A percentile compares a stretch with the other conserved stretches of the same genome.
These are phyloP conservation scores for Penicillium robsamsonii DNA, from an alignment of 495 filamentous ascomycete genomes.

Conservation along the genomic window DNA sequence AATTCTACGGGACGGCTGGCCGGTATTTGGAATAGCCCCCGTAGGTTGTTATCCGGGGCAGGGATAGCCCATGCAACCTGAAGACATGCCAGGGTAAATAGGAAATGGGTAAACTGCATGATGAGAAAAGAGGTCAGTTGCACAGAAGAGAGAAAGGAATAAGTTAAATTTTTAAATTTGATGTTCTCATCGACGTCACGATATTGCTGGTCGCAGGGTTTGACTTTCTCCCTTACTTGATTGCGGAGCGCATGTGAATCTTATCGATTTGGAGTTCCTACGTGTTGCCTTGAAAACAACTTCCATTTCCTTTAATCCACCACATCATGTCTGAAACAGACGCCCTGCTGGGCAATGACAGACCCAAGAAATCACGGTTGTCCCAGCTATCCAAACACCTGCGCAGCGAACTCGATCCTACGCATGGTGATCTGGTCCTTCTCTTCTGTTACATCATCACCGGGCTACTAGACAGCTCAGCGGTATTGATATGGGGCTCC, in stretches of 20 bases:
- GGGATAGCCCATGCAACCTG: slow-evolving; percentile 8
- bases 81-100: slow-evolving; percentile 6
- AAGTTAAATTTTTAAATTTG: not conserved
- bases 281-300: not conserved
- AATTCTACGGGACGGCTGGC: not conserved
- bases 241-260: too few species aligned
- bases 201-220: not conserved
- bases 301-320: not conserved
- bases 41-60: slow-evolving; percentile 15
- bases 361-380: not conserved
- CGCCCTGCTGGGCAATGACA: slow-evolving; percentile 7
- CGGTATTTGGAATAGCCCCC: slow-evolving; percentile 13
- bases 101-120: not conserved
- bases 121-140: not conserved
- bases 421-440: slow-evolving; percentile 60
- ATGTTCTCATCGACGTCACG: slow-evolving; percentile 8
- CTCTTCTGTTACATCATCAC: slow-evolving; percentile 70
- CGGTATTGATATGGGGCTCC: slow-evolving; percentile 69
- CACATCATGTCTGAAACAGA: slow-evolving; percentile 13
- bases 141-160: not conserved
- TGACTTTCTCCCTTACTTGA: not conserved
- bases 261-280: not conserved
- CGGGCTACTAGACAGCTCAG: slow-evolving; percentile 68
- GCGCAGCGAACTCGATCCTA: slow-evolving; percentile 48
- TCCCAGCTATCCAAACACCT: slow-evolving; percentile 36